Base-by-base conservation (phyloP, 495 filamentous ascomycete species). In the Daldinia caldariorum region DNA sequence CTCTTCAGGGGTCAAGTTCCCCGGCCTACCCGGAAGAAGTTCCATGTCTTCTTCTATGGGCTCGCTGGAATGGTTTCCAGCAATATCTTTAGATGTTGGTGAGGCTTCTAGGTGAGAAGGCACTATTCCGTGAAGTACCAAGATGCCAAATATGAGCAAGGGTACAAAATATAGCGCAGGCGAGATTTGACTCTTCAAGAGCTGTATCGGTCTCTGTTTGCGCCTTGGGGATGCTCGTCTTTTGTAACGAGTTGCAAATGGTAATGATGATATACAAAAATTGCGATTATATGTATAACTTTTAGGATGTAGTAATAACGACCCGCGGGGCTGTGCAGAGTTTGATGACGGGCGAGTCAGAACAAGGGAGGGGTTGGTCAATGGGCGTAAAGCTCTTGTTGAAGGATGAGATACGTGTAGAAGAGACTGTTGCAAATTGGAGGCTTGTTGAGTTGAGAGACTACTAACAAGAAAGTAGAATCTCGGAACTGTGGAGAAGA, bases 1-100 rank as follows among this genome's bases (percentile, higher is more conserved):
- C 78, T 99, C 89, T 69, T 97, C 94, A 6, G 87, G 77, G 18
- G 95, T 97, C 56, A 99, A 87, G 75, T 89, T 97, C 65, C 92
- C 93, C 41, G 94, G 90, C 64, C 94, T 89, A 57, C 95, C 95
- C 29, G 91, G 89, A 20, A 88, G 81, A 32, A 80, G 81, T 49
- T 81, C 65, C 81, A 84, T 85, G 16, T 47, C 26, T 47, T 66
- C 54, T 63, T 63, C 57, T 41, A 16, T 26, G 18, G 39, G 55
- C 49, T 58, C 20, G 31, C 56, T n/a, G 35, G 39, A 62, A 45
- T 37, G 39, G 2, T 55, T 53, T 39, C 32, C 34, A 51, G 62
- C 49, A 35, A 9, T 54, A 0, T 14, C 35, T 55, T 65, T 1
- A n/a, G 43, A 9, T 16, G 14, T 22, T 22, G 56, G 43, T 26